Base-by-base conservation (phyloP, 257 asterid species). In the Oldenlandia corymbosa region DNA sequence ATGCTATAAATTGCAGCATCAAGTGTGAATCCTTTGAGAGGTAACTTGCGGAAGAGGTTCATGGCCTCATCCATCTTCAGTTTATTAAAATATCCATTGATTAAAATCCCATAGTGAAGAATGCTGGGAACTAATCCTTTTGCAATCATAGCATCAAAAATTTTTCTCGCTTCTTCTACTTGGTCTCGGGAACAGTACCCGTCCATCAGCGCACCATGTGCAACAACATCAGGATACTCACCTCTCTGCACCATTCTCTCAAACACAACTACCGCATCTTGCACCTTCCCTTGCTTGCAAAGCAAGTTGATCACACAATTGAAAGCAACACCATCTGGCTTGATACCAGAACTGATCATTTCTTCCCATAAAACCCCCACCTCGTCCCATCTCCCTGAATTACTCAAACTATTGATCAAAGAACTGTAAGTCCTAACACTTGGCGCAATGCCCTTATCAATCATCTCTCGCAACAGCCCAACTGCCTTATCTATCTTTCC, bases 1-100 rank as follows among this genome's bases (percentile, higher is more conserved):
- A 47, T 47, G 53, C 53, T n/a, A 47, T 47, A 47, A 47, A 47
- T 47, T 20, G 53, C 53, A 47, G 53, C 20, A 47, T 47, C 20
- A 47, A 11, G 53, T 10, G 53, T 47, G 26, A 47, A 47, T 47
- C 53, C 53, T 47, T 20, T 47, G 23, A 10, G 6, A 17, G 26
- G 26, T n/a, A 47, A 47, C 53, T 47, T 26, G 26, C 20, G 10
- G 24, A 47, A 47, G 53, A 47, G 53, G 26, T 47, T 20, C 53
- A 47, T 18, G 24, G 53, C 53, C 53, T 47, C 24, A 18, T 17
- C 53, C 26, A 18, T n/a, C 1, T 47, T 18, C 24, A 17, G 10
- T 18, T n/a, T 20, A 20, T 17, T 17, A 17, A 47, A 47, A 26
- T 47, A 47, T 47, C 53, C 53, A 47, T 47, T 47, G 24, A 47